Conservation (phyloP, 805 yeast genomes). For the Zygoascus bituminiphila region DNA sequence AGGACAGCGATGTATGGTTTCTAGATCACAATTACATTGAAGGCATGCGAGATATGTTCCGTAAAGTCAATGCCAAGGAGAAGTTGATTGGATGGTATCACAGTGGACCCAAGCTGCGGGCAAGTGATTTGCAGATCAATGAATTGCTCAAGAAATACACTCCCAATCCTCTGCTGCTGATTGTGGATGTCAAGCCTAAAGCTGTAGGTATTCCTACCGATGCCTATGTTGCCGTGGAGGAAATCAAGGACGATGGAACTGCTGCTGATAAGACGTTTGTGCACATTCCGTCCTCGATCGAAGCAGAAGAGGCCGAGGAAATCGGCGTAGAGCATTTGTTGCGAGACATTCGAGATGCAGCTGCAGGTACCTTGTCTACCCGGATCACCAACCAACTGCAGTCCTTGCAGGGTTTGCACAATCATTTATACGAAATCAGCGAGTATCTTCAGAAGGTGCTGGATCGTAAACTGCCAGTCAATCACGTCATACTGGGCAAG, state of each 20-base stretch:
- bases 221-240: constrained; percentile 89
- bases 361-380: constrained; percentile 85
- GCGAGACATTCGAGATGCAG: constrained; percentile 92
- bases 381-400: constrained; percentile 83
- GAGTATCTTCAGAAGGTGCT: constrained; percentile 69
- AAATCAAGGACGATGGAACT: constrained; percentile 92
- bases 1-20: constrained; percentile 89
- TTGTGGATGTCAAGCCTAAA: constrained; percentile 84
- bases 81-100: constrained; percentile 98
- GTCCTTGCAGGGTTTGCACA: constrained; percentile 77
- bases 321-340: constrained; percentile 95
- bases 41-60: constrained; percentile 95
- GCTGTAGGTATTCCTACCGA: constrained; percentile 91
- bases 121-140: constrained; percentile 85
- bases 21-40: constrained; percentile 94
- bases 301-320: constrained; percentile 99
- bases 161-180: constrained; percentile 69
- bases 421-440: constrained; percentile 69
- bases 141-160: constrained; percentile 82
- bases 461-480: constrained; percentile 66
- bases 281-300: constrained; percentile 85
- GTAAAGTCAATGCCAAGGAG: constrained; percentile 95
- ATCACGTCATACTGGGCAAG: constrained; percentile 84
- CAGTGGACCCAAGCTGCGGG: constrained; percentile 86
- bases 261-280: constrained; percentile 86